These are phyloP conservation scores for Magnaporthiopsis incrustans DNA, from an alignment of 2,329 filamentous ascomycete genomes.

Conservation along the genomic window DNA sequence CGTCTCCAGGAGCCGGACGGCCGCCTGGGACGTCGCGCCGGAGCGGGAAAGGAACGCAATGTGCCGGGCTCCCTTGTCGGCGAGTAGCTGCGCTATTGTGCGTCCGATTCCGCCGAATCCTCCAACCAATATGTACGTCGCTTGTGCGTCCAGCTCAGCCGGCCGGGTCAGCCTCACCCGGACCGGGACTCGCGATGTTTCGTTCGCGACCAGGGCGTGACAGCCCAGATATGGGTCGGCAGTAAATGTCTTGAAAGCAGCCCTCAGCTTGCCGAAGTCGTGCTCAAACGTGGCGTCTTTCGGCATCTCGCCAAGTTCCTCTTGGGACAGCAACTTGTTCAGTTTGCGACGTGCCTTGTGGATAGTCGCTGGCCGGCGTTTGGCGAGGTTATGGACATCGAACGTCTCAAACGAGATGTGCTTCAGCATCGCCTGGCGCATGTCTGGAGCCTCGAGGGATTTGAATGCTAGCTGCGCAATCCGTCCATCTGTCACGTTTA, in stretches of 20 bases:
- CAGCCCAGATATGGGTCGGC: constrained; percentile 4
- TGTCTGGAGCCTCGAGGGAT: background rate
- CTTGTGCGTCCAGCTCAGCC: constrained; percentile 10
- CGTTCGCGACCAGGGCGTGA: constrained; percentile 5
- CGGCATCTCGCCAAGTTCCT: constrained; percentile 4
- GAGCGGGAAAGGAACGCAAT: constrained; percentile 47
- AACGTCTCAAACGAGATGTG: constrained; percentile 17
- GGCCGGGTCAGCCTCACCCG: constrained; percentile 6
- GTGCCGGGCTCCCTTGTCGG: constrained; percentile 37
- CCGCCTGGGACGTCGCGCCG: constrained; percentile 22
- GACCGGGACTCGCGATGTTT: background rate
- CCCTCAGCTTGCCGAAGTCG: constrained; percentile 9
- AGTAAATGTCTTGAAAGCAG: background rate
- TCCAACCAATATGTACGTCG: constrained; percentile 47
- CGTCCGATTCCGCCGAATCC: constrained; percentile 50
- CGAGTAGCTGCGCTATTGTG: constrained; percentile 42
- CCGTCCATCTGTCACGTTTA: constrained; percentile 7
- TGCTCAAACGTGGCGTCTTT: constrained; percentile 2
- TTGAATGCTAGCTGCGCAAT: constrained; percentile 11
- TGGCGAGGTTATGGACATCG: constrained; percentile 13
- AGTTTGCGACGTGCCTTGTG: background rate
- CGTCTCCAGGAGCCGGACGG: constrained; percentile 23
- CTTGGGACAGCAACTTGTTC: background rate
- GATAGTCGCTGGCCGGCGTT: constrained; percentile 9
- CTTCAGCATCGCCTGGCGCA: constrained; percentile 4